Base-by-base conservation (phyloP, 257 asterid species). In the Fraxinus pennsylvanica region DNA sequence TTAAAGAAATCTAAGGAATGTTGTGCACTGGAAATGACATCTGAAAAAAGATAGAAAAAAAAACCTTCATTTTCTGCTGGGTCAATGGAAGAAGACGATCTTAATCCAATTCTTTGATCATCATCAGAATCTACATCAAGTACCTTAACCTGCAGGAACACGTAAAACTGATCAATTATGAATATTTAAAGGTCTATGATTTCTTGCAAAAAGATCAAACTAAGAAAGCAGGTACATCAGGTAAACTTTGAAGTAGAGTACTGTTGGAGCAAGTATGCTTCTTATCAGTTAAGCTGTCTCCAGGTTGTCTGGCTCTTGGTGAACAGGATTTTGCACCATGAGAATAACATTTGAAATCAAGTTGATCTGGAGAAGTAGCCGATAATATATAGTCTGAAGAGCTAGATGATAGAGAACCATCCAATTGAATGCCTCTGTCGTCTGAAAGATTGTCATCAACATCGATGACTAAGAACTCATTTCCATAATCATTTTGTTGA, bases 111-210 rank as follows among this genome's bases (percentile, higher is more conserved):
- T 35, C n/a, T 65, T 54, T 41, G 84, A 85, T 85, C 92, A 74
- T 91, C 93, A 84, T 86, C 91, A 78, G 92, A 86, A 79, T 90
- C 91, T 68, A 88, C 73, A 81, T 80, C 50, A 63, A 79, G 63
- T 65, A 82, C 83, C 67, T 80, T 74, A 57, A 81, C 81, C 98
- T 92, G 89, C 90, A 85, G 32, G 72, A 63, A 25, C 61, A 33
- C 36, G 61, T 68, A 75, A 63, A 68, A 83, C 35, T 19, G 32
- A 27, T 74, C 36, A 83, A 80, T 71, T 77, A 74, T 50, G 65
- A 76, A 77, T 52, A 85, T 65, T 39, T 39, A n/a, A 29, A 73
- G 63, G 74, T 45, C 69, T 39, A 71, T 10, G 12, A 77, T 32
- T 32, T 76, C 73, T 13, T 14, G 32, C 38, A 35, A 75, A 9